Percentiles rank a stretch among this genome's conserved stretches.
Conservation (phyloP, 495 filamentous ascomycete genomes). For the Lineolata rhizophorae region DNA sequence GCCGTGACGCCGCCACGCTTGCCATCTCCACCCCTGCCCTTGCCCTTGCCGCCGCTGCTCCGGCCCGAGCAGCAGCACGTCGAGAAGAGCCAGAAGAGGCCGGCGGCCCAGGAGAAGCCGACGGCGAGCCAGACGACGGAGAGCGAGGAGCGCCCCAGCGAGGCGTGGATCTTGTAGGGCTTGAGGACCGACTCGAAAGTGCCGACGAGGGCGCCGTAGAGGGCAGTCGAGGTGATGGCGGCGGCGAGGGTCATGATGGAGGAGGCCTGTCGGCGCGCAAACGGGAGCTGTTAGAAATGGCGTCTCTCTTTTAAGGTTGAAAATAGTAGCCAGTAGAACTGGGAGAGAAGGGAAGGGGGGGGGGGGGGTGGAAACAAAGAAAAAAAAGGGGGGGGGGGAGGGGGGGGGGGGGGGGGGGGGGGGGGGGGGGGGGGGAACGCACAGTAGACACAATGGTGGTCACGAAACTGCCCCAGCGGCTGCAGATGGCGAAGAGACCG, state of each 20-base stretch:
- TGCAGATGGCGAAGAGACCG: slow-evolving; percentile 46
- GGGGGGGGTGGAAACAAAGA: too few species aligned
- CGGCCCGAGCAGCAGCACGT: slow-evolving; percentile 67
- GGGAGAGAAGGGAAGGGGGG: too few species aligned
- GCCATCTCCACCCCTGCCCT: slow-evolving; percentile 2
- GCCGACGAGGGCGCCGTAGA: slow-evolving; percentile 29
- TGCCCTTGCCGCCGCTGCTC: slow-evolving; percentile 8
- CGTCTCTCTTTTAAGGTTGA: too few species aligned
- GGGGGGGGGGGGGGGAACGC: slow-evolving; percentile 23
- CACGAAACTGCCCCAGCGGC: slow-evolving; percentile 47
- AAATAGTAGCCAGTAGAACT: too few species aligned
- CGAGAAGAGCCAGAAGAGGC: slow-evolving; percentile 76
- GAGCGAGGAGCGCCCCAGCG: slow-evolving; percentile 44
- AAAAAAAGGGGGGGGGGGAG: too few species aligned
- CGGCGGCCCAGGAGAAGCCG: slow-evolving; percentile 46
- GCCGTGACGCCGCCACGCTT: slow-evolving; percentile 10
- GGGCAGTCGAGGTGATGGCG: slow-evolving; percentile 17
- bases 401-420: too few species aligned
- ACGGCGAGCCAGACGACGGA: slow-evolving; percentile 56
- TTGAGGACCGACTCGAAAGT: slow-evolving; percentile 39
- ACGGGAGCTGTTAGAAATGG: slow-evolving; percentile 12
- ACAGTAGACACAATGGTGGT: slow-evolving; percentile 51
- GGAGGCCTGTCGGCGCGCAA: slow-evolving; percentile 7
- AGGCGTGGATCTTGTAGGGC: slow-evolving; percentile 40
- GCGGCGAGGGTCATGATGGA: slow-evolving; percentile 32